Conservation (phyloP, 1,139 yeast genomes). For the Yarrowia galli region DNA sequence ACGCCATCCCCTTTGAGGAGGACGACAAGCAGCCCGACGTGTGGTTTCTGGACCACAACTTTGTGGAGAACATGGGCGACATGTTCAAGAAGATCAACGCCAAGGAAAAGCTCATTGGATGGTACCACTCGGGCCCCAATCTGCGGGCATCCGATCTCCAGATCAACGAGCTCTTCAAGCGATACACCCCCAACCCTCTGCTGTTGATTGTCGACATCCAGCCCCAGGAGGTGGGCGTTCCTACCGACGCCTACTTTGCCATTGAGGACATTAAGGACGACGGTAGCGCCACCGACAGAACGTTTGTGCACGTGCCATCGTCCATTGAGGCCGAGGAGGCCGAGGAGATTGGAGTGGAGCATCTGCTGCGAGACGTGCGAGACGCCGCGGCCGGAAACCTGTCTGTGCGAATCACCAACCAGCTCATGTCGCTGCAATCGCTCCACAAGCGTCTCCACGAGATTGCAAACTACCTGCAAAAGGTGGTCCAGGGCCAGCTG, state of each 20-base stretch:
- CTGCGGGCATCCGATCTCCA: constrained; percentile 85
- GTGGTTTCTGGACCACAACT: constrained; percentile 97
- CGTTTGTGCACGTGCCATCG: constrained; percentile 93
- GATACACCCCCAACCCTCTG: constrained; percentile 81
- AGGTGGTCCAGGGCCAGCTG: constrained; percentile 71
- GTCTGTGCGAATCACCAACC: constrained; percentile 85
- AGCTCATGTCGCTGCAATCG: constrained; percentile 86
- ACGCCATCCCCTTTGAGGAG: constrained; percentile 91
- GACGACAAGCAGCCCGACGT: constrained; percentile 92
- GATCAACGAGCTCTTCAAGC: constrained; percentile 88
- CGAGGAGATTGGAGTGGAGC: constrained; percentile 99
- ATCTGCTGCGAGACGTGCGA: constrained; percentile 87
- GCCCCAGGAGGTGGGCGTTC: constrained; percentile 81
- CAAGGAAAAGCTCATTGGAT: constrained; percentile 91
- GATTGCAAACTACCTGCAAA: constrained; percentile 78
- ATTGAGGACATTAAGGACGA: constrained; percentile 96
- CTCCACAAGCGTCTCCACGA: constrained; percentile 80
- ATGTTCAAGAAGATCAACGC: constrained; percentile 99
- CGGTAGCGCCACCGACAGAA: constrained; percentile 92
- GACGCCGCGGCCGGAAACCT: constrained; percentile 97
- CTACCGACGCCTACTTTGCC: constrained; percentile 94
- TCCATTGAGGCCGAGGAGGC: constrained; percentile 97
- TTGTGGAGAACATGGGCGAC: constrained; percentile 94
- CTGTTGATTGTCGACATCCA: constrained; percentile 91
- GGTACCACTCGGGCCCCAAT: constrained; percentile 99